phyloP scores from a whole-genome alignment of 768 basidiomycete genomes.

The Clathrus columnatus region DNA sequence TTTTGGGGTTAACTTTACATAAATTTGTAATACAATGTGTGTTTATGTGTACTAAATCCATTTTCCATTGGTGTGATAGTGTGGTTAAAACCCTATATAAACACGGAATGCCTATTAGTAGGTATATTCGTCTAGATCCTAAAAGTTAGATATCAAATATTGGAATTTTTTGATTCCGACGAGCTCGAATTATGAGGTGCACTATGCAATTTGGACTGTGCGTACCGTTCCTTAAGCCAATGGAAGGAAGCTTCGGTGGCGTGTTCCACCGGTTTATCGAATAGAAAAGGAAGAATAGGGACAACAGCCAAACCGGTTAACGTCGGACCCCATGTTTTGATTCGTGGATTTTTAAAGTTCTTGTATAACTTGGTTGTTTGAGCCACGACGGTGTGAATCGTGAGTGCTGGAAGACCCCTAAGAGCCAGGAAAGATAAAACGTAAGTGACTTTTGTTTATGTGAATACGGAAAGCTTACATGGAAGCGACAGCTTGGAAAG shows the following conservation, averaged over 20 bases:
- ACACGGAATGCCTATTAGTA: background rate
- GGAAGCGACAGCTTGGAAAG: conserved; percentile 75
- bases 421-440: background rate
- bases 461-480: conserved; percentile 42
- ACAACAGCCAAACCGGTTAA: conserved; percentile 64
- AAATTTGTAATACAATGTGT: too few species aligned
- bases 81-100: too few species aligned
- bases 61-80: too few species aligned
- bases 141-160: background rate
- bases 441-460: background rate
- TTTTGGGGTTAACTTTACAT: too few species aligned
- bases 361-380: conserved; percentile 61
- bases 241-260: conserved; percentile 60
- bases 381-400: conserved; percentile 74
- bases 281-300: conserved; percentile 66
- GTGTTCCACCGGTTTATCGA: conserved; percentile 71
- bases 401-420: conserved; percentile 78
- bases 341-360: conserved; percentile 44
- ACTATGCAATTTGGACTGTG: background rate
- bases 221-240: conserved; percentile 41
- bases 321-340: conserved; percentile 72
- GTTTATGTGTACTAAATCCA: too few species aligned
- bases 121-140: background rate
- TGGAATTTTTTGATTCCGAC: background rate
- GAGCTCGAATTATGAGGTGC: background rate